phyloP scores from a whole-genome alignment of 306 rosid species.

The Fragaria nilgerrensis region DNA sequence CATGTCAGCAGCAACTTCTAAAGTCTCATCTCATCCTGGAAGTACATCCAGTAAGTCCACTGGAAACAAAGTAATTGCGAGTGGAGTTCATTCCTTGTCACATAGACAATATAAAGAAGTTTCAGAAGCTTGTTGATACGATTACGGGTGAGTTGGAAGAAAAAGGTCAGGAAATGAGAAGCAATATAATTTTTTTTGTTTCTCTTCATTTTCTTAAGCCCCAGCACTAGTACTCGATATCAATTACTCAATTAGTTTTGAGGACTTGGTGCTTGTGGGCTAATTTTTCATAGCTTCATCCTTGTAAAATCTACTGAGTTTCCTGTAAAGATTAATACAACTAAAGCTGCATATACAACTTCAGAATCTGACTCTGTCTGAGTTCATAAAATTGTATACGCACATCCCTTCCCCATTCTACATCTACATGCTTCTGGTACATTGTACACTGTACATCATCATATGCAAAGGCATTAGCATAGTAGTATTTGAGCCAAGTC shows the following conservation, averaged over 20 bases:
- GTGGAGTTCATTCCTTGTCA: background rate
- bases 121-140: background rate
- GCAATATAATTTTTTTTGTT: background rate
- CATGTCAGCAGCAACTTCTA: background rate
- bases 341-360: background rate
- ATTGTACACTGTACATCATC: background rate
- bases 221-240: background rate
- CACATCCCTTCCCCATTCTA: background rate
- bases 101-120: background rate
- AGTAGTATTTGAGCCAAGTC: background rate
- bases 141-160: background rate
- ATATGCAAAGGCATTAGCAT: background rate
- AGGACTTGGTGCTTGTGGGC: background rate
- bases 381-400: background rate
- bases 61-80: background rate
- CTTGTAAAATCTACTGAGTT: background rate
- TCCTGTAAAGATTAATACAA: background rate
- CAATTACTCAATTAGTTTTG: background rate
- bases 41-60: background rate
- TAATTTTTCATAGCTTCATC: background rate
- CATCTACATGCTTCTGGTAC: background rate
- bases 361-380: background rate
- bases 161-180: constrained; percentile 8
- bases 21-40: background rate
- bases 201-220: background rate